phyloP scores from a whole-genome alignment of 129 eudicot species.

The Calendula officinalis region DNA sequence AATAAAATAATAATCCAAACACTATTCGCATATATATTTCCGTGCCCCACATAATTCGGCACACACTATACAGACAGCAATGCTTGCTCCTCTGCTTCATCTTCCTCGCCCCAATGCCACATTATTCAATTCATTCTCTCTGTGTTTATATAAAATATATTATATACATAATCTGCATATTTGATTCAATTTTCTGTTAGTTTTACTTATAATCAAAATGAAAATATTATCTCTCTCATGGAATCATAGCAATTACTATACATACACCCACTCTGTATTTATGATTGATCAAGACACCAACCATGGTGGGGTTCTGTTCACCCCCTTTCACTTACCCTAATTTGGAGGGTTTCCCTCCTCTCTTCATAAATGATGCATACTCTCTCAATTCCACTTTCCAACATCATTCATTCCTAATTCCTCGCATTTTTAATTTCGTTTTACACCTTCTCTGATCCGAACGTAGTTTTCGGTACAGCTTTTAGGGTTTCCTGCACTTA shows the following conservation, averaged over 20 bases:
- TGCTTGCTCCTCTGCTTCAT: slow-evolving; percentile 21
- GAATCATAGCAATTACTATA: neutral
- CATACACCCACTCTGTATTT: slow-evolving; percentile 27
- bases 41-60: slow-evolving; percentile 16
- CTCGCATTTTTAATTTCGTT: neutral
- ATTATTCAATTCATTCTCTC: slow-evolving; percentile 25
- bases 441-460: slow-evolving; percentile 13
- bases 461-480: slow-evolving; percentile 24
- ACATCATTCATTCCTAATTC: neutral
- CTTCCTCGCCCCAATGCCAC: slow-evolving; percentile 25
- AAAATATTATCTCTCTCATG: neutral
- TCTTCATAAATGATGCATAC: neutral
- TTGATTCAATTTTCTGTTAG: too few relatives aligned
- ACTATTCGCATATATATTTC: slow-evolving; percentile 6
- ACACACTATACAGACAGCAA: slow-evolving; percentile 19
- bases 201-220: too few relatives aligned
- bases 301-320: slow-evolving; percentile 11
- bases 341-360: slow-evolving; percentile 2
- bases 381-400: neutral
- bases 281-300: slow-evolving; percentile 8
- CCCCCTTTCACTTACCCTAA: neutral
- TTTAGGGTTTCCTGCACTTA: neutral
- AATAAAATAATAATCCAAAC: neutral
- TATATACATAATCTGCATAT: too few relatives aligned
- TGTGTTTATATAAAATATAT: too few relatives aligned